phyloP scores from a whole-genome alignment of 495 filamentous ascomycete species.

The Penicillium salamii region DNA sequence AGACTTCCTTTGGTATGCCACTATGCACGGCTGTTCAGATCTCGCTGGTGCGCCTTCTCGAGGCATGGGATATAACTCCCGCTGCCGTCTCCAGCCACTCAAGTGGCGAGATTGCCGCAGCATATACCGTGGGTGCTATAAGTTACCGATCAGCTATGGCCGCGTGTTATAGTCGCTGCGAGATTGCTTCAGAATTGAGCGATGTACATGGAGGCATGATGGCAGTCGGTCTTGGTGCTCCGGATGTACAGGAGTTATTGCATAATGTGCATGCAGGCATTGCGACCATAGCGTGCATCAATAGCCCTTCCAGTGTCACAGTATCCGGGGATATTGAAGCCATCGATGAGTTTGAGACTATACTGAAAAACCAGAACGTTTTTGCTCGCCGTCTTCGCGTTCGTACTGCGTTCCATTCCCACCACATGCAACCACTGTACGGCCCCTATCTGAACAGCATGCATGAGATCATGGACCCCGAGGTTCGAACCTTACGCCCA shows the following conservation, averaged over 20 bases:
- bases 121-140: constrained; percentile 17
- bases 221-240: constrained; percentile 17
- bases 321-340: constrained; percentile 37
- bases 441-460: not conserved
- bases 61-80: constrained; percentile 27
- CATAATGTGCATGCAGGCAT: constrained; percentile 2
- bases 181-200: constrained; percentile 14
- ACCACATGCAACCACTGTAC: not conserved
- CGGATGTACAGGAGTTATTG: constrained; percentile 9
- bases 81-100: constrained; percentile 35
- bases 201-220: constrained; percentile 24
- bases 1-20: constrained; percentile 9
- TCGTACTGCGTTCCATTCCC: not conserved
- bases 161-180: constrained; percentile 26
- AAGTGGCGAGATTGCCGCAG: constrained; percentile 40
- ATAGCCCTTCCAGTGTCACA: constrained; percentile 45
- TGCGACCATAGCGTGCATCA: constrained; percentile 48
- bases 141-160: constrained; percentile 15
- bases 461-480: not conserved
- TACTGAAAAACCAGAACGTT: not conserved
- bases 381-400: not conserved
- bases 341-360: constrained; percentile 16
- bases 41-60: constrained; percentile 35
- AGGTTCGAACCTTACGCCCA: not conserved
- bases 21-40: constrained; percentile 42